phyloP scores from a whole-genome alignment of 805 yeast genomes.

The Wickerhamia fluorescens region DNA sequence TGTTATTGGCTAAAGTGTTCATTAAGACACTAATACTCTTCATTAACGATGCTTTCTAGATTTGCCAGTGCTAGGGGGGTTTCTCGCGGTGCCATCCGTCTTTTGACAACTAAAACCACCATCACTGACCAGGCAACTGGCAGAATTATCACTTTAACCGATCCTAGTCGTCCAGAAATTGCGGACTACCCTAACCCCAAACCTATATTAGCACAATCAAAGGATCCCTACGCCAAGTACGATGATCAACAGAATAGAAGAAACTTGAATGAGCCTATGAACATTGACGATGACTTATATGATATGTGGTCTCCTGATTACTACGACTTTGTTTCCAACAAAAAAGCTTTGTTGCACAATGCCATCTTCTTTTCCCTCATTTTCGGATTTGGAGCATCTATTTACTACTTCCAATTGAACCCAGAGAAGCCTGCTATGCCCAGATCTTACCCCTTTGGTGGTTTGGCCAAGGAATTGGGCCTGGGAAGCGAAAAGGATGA shows the following conservation, averaged over 20 bases:
- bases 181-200: constrained; percentile 62
- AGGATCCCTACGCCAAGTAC: constrained; percentile 65
- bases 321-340: constrained; percentile 51
- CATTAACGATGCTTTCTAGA: constrained; percentile 21
- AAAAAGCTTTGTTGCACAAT: constrained; percentile 53
- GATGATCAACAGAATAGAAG: constrained; percentile 80
- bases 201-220: constrained; percentile 52
- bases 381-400: constrained; percentile 37
- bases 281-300: constrained; percentile 63
- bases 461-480: constrained; percentile 70
- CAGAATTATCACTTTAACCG: constrained; percentile 31
- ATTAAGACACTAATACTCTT: constrained; percentile 1
- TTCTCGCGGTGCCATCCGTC: constrained; percentile 5
- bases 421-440: constrained; percentile 69
- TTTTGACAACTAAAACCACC: constrained; percentile 28
- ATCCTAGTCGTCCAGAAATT: constrained; percentile 35
- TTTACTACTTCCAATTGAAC: constrained; percentile 42
- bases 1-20: constrained; percentile 3
- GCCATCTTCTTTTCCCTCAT: constrained; percentile 38
- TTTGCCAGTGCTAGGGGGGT: constrained; percentile 15
- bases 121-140: constrained; percentile 36
- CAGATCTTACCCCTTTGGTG: constrained; percentile 67
- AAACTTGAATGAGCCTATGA: constrained; percentile 66
- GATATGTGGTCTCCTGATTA: constrained; percentile 87
- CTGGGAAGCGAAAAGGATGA: constrained; percentile 37